Conservation (phyloP, 2,329 filamentous ascomycete genomes). For the Sordariomycetes sp. region DNA sequence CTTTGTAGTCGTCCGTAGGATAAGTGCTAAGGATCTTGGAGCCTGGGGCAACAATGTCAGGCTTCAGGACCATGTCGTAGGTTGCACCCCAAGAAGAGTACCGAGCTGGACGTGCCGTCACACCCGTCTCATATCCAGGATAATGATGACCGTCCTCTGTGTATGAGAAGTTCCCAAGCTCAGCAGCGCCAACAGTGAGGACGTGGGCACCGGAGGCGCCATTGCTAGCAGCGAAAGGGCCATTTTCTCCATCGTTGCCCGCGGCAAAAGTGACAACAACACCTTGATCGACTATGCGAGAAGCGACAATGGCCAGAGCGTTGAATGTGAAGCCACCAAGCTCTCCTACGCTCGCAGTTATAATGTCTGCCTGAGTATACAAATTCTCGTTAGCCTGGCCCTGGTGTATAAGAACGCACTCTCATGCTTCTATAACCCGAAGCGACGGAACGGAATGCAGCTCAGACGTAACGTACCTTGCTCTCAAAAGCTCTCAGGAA, state of each 20-base stretch:
- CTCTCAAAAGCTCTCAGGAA: conserved; percentile 24
- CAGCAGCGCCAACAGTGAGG: conserved; percentile 32
- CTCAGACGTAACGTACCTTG: conserved; percentile 17
- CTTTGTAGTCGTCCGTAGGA: conserved; percentile 13
- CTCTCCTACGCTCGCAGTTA: conserved; percentile 20
- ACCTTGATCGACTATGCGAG: conserved; percentile 21
- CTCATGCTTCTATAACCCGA: too few species aligned
- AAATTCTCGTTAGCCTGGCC: too few species aligned
- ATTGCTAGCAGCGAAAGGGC: conserved; percentile 26
- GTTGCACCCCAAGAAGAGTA: conserved; percentile 34
- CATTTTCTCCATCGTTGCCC: conserved; percentile 31
- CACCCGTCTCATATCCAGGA: too few species aligned
- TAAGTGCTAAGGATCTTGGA: conserved; percentile 31
- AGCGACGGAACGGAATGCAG: not conserved
- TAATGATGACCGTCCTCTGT: too few species aligned
- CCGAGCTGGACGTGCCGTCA: conserved; percentile 31
- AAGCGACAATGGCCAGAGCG: conserved; percentile 20
- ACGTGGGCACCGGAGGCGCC: conserved; percentile 31
- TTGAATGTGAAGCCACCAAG: conserved; percentile 17
- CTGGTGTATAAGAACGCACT: too few species aligned
- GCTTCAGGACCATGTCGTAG: conserved; percentile 31
- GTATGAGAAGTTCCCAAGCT: too few species aligned
- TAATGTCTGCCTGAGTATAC: conserved; percentile 22
- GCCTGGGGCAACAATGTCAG: conserved; percentile 32
- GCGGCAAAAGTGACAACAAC: conserved; percentile 31